phyloP scores from a whole-genome alignment of 2,329 filamentous ascomycete species.

The Claviceps sp. region DNA sequence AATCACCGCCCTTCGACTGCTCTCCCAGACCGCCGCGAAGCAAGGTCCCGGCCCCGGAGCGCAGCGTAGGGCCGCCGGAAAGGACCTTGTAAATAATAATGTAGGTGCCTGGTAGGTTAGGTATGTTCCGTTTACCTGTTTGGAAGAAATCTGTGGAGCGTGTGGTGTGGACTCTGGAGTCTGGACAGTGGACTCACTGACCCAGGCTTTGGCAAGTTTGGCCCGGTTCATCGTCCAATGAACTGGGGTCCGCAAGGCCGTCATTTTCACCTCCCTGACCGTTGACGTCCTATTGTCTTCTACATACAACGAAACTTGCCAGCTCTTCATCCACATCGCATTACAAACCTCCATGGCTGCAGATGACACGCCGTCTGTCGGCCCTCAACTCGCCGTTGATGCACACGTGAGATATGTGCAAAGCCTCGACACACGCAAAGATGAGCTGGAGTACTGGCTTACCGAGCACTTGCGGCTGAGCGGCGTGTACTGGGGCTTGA shows the following conservation, averaged over 20 bases:
- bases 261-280: background rate
- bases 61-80: too few relatives aligned
- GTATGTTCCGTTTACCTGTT: too few relatives aligned
- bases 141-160: background rate
- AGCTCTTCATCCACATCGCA: background rate
- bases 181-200: too few relatives aligned
- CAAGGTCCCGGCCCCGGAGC: too few relatives aligned
- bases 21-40: too few relatives aligned
- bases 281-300: background rate
- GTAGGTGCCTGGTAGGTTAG: too few relatives aligned
- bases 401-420: conserved; percentile 86
- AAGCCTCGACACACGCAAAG: conserved; percentile 77
- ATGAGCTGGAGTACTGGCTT: conserved; percentile 95
- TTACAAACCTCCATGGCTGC: conserved; percentile 16
- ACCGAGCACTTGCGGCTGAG: conserved; percentile 94
- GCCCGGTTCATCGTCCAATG: background rate
- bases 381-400: conserved; percentile 33
- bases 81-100: too few relatives aligned
- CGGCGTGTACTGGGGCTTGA: conserved; percentile 93
- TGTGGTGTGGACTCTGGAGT: too few relatives aligned
- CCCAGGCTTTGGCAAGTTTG: too few relatives aligned
- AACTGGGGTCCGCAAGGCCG: background rate
- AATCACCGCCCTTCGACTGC: too few relatives aligned
- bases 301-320: background rate
- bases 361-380: conserved; percentile 17